Base-by-base conservation (phyloP, 2,329 filamentous ascomycete genomes). In the Diaporthe humulicola region DNA sequence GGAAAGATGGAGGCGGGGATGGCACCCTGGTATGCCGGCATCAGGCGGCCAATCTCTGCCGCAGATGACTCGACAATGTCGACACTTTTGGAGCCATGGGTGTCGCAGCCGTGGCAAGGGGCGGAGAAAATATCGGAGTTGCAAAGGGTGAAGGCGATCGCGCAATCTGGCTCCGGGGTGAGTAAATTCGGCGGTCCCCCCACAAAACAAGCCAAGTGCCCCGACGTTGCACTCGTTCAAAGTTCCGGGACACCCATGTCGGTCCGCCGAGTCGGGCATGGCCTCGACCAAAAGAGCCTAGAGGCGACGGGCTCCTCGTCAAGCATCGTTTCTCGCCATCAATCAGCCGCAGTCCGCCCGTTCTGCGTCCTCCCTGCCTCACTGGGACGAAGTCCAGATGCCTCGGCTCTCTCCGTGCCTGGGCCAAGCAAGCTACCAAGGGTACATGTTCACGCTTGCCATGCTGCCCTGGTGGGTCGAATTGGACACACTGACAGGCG, bases 111-210 rank as follows among this genome's bases (percentile, higher is more conserved):
- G 40, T 14, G 60, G 60, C 40, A 25, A 66, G 66, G 56, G 48
- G 74, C 78, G 79, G 78, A 79, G 77, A 77, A 79, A 79, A 78
- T 79, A 14, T 77, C 79, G 78, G 78, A 77, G 76, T 71, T 71
- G 12, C 40, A 22, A 3, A 60, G 42, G 25, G 38, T 64, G 70
- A 30, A 45, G 45, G 36, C 15, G 57, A 71, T 75, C 70, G 70
- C 75, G 71, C 77, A 71, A 78, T 70, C 71, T 73, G 42, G 54
- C 28, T 22, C 74, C 61, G 56, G 67, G 73, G 73, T 78, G 76
- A 76, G 70, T 54, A 58, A 70, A 71, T 71, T 52, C 75, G 74
- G 78, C 72, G 60, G 56, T 33, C 25, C 67, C 58, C 60, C 73
- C 66, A 57, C 67, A 67, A 70, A 61, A 76, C 25, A 40, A 73